Percentiles rank a stretch among this genome's conserved stretches.
Conservation (phyloP, 2,329 filamentous ascomycete species). For the Chaetomium sp. region DNA sequence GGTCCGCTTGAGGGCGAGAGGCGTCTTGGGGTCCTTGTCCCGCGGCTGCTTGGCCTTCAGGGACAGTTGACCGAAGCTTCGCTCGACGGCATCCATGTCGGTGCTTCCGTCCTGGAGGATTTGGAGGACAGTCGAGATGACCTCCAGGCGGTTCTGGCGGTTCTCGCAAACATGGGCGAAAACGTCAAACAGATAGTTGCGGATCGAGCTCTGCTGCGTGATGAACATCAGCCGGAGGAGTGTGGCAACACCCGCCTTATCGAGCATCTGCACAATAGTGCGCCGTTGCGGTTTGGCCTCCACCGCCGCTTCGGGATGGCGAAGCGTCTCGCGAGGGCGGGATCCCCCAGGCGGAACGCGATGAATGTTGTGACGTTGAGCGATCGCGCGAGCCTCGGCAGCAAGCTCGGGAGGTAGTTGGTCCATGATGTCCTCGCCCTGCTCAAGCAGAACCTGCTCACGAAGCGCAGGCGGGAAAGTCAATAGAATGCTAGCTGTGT, state of each 20-base stretch:
- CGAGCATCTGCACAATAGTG: slow-evolving; percentile 90
- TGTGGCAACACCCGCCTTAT: slow-evolving; percentile 94
- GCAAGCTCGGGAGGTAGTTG: slow-evolving; percentile 80
- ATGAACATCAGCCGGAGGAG: slow-evolving; percentile 98
- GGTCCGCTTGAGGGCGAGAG: slow-evolving; percentile 70
- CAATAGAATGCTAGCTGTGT: slow-evolving; percentile 84
- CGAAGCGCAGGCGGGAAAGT: slow-evolving; percentile 80
- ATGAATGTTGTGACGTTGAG: slow-evolving; percentile 32
- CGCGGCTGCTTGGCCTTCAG: slow-evolving; percentile 78
- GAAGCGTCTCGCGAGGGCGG: slow-evolving; percentile 15
- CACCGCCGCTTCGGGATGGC: slow-evolving; percentile 25
- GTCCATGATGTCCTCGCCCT: slow-evolving; percentile 80
- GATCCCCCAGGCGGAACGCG: slow-evolving; percentile 22
- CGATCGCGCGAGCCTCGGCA: slow-evolving; percentile 72
- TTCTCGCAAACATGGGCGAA: slow-evolving; percentile 92
- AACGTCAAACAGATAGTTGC: slow-evolving; percentile 76
- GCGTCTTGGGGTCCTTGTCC: slow-evolving; percentile 67
- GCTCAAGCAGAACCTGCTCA: slow-evolving; percentile 82
- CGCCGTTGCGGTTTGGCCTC: slow-evolving; percentile 66
- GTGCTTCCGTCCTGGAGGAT: slow-evolving; percentile 93
- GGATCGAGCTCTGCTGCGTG: slow-evolving; percentile 79
- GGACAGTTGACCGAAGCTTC: slow-evolving; percentile 90
- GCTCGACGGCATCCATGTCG: slow-evolving; percentile 87
- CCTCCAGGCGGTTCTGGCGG: slow-evolving; percentile 88
- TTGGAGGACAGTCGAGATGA: slow-evolving; percentile 84